These are phyloP conservation scores for Neonectria magnoliae DNA, from an alignment of 2,329 filamentous ascomycete species.

Conservation along the genomic window DNA sequence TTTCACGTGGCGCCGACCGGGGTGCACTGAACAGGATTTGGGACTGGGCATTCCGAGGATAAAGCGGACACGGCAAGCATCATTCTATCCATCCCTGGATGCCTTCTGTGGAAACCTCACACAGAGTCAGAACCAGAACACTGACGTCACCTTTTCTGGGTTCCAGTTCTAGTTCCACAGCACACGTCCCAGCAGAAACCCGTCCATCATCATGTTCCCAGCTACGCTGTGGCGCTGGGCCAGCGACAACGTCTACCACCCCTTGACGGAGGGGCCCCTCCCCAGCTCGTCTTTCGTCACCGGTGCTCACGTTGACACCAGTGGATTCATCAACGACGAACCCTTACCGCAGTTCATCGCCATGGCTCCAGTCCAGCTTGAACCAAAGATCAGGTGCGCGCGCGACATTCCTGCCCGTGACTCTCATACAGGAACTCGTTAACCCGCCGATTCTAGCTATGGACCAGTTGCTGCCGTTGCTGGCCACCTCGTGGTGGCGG, in stretches of 20 bases:
- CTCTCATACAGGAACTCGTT: background rate
- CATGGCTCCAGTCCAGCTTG: conserved; percentile 42
- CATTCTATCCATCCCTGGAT: background rate
- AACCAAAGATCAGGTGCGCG: conserved; percentile 34
- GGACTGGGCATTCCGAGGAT: conserved; percentile 1
- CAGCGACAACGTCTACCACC: background rate
- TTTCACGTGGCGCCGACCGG: conserved; percentile 10
- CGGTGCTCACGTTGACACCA: background rate
- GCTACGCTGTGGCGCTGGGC: conserved; percentile 26
- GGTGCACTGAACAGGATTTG: conserved; percentile 2
- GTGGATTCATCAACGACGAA: conserved; percentile 1
- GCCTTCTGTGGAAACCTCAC: too few relatives aligned
- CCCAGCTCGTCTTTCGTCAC: conserved; percentile 3
- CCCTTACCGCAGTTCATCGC: conserved; percentile 10
- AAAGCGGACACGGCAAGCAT: background rate
- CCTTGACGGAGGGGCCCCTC: background rate
- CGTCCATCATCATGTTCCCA: conserved; percentile 6
- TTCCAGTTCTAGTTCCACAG: background rate
- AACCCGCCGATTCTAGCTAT: conserved; percentile 25
- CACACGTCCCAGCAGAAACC: background rate
- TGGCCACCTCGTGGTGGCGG: conserved; percentile 32
- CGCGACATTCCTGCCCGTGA: background rate
- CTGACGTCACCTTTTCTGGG: background rate
- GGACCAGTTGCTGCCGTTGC: conserved; percentile 27
- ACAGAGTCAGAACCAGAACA: too few relatives aligned